Percentiles rank a stretch among this genome's conserved stretches.
Conservation (phyloP, 257 asterid genomes). For the Henckelia pumila region DNA sequence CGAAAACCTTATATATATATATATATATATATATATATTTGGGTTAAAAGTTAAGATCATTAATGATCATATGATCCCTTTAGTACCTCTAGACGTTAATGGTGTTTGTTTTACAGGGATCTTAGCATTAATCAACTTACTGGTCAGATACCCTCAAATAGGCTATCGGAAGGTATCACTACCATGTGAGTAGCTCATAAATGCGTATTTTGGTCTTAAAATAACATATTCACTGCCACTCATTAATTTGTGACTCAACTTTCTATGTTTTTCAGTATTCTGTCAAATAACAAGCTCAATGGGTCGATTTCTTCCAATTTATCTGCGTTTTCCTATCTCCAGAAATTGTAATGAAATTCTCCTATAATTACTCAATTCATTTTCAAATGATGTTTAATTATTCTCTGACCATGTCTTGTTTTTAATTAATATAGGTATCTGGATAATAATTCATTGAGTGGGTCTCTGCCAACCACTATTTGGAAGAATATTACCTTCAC, state of each 20-base stretch:
- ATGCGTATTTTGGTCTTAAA: too few relatives aligned
- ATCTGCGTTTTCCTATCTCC: conserved; percentile 46
- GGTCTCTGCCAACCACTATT: conserved; percentile 50
- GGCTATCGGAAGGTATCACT: conserved; percentile 39
- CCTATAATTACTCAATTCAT: background rate
- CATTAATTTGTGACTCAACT: too few relatives aligned
- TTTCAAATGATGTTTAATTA: conserved; percentile 5
- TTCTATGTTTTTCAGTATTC: conserved; percentile 34
- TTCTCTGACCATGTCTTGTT: conserved; percentile 15
- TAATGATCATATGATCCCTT: too few relatives aligned
- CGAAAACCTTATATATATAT: too few relatives aligned
- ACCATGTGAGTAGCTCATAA: conserved; percentile 39
- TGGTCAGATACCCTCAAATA: conserved; percentile 35
- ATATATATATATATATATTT: too few relatives aligned
- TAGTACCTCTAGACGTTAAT: too few relatives aligned
- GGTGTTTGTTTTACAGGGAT: conserved; percentile 41
- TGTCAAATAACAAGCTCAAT: conserved; percentile 44
- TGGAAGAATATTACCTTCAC: conserved; percentile 46
- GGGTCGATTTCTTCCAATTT: conserved; percentile 54
- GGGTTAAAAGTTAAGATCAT: too few relatives aligned
- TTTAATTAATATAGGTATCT: conserved; percentile 37
- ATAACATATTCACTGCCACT: too few relatives aligned
- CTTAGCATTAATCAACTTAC: conserved; percentile 47
- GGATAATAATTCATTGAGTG: conserved; percentile 42
- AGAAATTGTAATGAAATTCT: conserved; percentile 38